A percentile compares a stretch with the other conserved stretches of the same genome.
phyloP scores from a whole-genome alignment of 352 stramenopile genomes.

The Globisporangium canariense region DNA sequence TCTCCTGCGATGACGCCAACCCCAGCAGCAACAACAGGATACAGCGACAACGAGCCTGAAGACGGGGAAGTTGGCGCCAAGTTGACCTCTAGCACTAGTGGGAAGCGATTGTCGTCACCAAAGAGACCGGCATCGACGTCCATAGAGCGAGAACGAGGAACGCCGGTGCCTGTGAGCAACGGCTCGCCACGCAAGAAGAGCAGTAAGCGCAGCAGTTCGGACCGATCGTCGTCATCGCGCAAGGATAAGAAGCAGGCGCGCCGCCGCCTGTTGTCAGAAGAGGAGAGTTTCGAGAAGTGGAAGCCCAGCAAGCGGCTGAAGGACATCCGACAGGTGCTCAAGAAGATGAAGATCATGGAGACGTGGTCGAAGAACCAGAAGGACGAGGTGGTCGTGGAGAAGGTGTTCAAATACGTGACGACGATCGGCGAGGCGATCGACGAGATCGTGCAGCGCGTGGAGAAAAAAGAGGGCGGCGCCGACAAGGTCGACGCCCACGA shows the following conservation, averaged over 20 bases:
- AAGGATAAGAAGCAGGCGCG: conserved; percentile 17
- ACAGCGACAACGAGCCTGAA: conserved; percentile 39
- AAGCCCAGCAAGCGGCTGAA: conserved; percentile 71
- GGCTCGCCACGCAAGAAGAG: conserved; percentile 34
- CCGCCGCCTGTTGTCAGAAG: conserved; percentile 33
- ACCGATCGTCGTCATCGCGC: conserved; percentile 4
- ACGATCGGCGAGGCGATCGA: conserved; percentile 82
- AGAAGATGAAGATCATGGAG: conserved; percentile 87
- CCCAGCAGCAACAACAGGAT: conserved; percentile 13
- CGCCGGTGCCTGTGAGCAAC: not conserved
- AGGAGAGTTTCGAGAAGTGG: conserved; percentile 74
- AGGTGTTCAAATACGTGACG: conserved; percentile 84
- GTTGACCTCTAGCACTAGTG: conserved; percentile 4
- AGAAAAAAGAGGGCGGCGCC: conserved; percentile 19
- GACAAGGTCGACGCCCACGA: conserved; percentile 24
- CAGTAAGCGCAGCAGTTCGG: conserved; percentile 11
- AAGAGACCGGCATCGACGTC: conserved; percentile 6
- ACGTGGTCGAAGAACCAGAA: conserved; percentile 80
- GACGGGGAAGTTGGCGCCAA: conserved; percentile 41
- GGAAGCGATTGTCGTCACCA: conserved; percentile 6
- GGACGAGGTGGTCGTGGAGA: conserved; percentile 82
- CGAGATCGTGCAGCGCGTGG: conserved; percentile 52
- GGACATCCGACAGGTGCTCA: conserved; percentile 75
- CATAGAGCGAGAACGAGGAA: conserved; percentile 20
- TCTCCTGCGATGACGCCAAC: conserved; percentile 20